phyloP scores from a whole-genome alignment of 2,329 filamentous ascomycete genomes.

The Alternaria rosae region DNA sequence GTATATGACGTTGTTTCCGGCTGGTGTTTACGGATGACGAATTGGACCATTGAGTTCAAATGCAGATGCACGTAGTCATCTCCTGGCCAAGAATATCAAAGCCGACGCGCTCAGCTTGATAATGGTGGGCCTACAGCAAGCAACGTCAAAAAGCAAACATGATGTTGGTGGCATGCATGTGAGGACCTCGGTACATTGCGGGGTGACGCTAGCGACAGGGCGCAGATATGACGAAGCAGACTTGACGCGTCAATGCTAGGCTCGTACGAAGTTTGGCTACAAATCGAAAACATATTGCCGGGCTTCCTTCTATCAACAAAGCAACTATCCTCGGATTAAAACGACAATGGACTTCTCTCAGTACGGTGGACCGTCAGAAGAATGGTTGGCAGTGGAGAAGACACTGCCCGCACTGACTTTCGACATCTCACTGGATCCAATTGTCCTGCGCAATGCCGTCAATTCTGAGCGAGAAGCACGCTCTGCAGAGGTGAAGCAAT shows the following conservation, averaged over 20 bases:
- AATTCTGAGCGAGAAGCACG: constrained; percentile 33
- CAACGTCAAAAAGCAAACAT: not conserved
- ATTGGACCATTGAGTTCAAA: not conserved
- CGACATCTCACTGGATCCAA: constrained; percentile 29
- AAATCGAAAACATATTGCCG: not conserved
- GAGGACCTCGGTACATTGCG: constrained; percentile 9
- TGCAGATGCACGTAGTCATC: not conserved
- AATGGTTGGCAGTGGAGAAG: constrained; percentile 45
- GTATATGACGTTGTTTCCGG: not conserved
- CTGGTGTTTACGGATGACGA: not conserved
- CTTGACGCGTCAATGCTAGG: not conserved
- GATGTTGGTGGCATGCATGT: not conserved
- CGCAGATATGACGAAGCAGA: not conserved
- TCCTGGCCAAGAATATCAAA: not conserved
- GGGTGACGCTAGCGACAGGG: constrained; percentile 20
- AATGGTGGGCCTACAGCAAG: not conserved
- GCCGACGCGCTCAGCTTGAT: not conserved
- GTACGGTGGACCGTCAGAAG: constrained; percentile 27
- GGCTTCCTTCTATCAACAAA: too few relatives aligned
- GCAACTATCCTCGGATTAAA: not conserved
- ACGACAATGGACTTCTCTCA: constrained; percentile 13
- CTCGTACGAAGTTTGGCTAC: not conserved
- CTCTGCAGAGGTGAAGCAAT: constrained; percentile 27
- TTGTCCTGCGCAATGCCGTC: constrained; percentile 21
- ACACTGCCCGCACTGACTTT: constrained; percentile 33